Evolutionary conservation across 2,329 filamentous ascomycete species (phyloP), one percentile per base, ranked within the genome.

Genomic region (Colletotrichum sp.): DNA sequence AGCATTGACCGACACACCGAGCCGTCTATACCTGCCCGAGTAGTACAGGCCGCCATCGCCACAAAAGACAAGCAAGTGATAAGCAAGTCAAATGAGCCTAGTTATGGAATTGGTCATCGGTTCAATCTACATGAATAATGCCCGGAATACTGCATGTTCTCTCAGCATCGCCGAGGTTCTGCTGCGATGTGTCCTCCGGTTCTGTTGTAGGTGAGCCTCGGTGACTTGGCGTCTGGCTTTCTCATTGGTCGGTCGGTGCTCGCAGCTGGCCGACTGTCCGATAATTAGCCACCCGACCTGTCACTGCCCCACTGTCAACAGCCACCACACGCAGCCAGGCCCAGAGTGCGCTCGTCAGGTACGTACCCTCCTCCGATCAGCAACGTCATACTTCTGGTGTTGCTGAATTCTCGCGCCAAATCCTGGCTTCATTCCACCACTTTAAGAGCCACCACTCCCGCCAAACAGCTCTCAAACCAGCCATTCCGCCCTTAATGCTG

Each of bases 381-480:
- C 70, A 76, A 76, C 75, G 75, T 75, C 75, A 76, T 76, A 76
- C 71, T 66, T 70, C 8, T 63, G 39, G 39, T 49, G n/a, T 24
- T 52, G 57, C 66, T 26, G 44, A 76, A 68, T 74, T 75, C 71
- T 75, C 28, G 34, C 36, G 68, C 71, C 71, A 76, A 66, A 52
- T 71, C 24, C 24, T 18, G 30, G 18, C 21, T 65, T 59, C 62
- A 28, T 62, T 39, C 57, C 59, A 9, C 74, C 49, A 36, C 10
- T 34, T 75, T 60, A 73, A 74, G 60, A 36, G 62, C 15, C 18
- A 52, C 28, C 36, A 28, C 16, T 67, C n/a, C 68, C 39, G 12
- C 63, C 15, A 28, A 66, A 36, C 34, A 24, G 15, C 65, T 30
- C 16, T 62, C 21, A 26, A 26, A 44, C 39, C 24, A 3, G 15